Base-by-base conservation (phyloP, 2,329 filamentous ascomycete species). In the Talaromyces verruculosus region DNA sequence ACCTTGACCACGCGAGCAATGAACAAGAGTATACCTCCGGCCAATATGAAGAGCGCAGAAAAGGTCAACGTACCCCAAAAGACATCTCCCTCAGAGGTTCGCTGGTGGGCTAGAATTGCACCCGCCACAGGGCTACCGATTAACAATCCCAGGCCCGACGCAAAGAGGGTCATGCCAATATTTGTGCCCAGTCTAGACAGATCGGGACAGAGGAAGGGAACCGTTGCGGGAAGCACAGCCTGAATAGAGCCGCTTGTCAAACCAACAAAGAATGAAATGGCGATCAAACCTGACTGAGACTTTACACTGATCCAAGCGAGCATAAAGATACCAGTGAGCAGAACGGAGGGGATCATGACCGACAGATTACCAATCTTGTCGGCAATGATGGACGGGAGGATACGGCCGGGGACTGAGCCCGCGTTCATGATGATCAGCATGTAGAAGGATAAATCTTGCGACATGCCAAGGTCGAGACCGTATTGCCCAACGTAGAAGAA, bases 351-450 rank as follows among this genome's bases (percentile, higher is more conserved):
- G 8, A 55, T 55, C 15, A 55, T 35, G 17, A 55, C 49, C 17
- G 49, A 55, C 17, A 55, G 17, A 8, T 35, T 55, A 19, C 49
- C 49, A 5, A 35, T 33, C 3, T 19, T 55, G 28, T 55, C 51
- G 17, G 51, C 51, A 15, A 55, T 55, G 8, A 35, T 35, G 28
- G 28, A 35, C 3, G 51, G 51, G 1, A 55, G 5, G 8, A 55
- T 8, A 13, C 51, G 51, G 10, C 51, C 51, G 17, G 28, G 28
- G 17, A 55, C 10, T 0, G 28, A 35, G 28, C 17, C 51, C 51
- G 51, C 51, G 51, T 55, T 55, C 51, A 55, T 55, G 17, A 55
- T 37, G 15, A 35, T 35, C 8, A 55, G 30, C 28, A 55, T 55
- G 1, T 55, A 55, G 30, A 55, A 55, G 7, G 51, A 55, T 19